Evolutionary conservation across 345 rosid genomes (phyloP), one percentile per base, ranked within the genome.

Genomic region (Rhizophora apiculata): DNA sequence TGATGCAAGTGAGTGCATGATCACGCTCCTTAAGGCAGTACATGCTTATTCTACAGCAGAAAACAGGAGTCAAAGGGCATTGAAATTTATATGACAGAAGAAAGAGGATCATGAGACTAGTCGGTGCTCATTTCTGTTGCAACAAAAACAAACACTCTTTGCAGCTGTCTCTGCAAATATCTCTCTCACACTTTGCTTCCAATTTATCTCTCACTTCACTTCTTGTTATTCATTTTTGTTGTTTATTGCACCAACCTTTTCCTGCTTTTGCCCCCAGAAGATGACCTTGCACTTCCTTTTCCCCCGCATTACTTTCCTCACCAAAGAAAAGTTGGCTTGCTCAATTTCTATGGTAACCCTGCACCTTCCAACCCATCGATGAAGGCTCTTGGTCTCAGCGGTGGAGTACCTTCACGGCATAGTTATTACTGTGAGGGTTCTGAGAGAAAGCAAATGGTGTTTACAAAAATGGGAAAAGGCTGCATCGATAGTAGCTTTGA

Each of bases 221-320:
- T 70, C 53, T 57, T 18, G 49, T 13, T 52, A 69, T 18, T 69
- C 27, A 60, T 48, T 7, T 36, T 68, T 54, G 11, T 69, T 62
- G 53, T 32, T 55, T 63, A 46, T 71, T 75, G 36, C 60, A 51
- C 67, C 65, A 54, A 1, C 22, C 57, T 55, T 67, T 68, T 74
- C 71, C 82, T 67, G 57, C 76, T 79, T 76, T 60, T 16, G 62
- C 76, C n/a, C 22, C 8, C 55, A 24, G 64, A 76, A 49, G 60
- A 71, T 63, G 81, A 73, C 81, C 51, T 76, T 73, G 68, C 76
- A 79, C 49, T 43, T 43, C 70, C 80, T 78, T 67, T 76, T 64
- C 72, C 74, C 68, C 72, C 60, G 69, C 79, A 74, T 31, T 69
- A 18, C 60, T 73, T 36, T 69, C 76, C 37, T 34, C 70, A 56